Base-by-base conservation (phyloP, 495 filamentous ascomycete species). In the Neurospora intermedia region DNA sequence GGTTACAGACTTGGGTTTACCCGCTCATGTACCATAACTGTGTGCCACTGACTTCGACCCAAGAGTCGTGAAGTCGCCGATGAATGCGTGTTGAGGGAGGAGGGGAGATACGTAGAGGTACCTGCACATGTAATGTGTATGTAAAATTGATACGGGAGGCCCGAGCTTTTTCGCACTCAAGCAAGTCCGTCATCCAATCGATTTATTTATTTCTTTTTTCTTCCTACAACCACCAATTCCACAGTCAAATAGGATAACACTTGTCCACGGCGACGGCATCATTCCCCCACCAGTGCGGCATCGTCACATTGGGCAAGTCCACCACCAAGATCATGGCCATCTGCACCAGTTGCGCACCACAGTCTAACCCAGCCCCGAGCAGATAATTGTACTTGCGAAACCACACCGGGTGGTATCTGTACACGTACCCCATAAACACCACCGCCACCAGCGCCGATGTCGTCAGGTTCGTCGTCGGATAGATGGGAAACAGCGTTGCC, bases 321-420 rank as follows among this genome's bases (percentile, higher is more conserved):
- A 77, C 48, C 0, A 40, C 70, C 20, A 75, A 74, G 71, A 77
- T 74, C 43, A 75, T 72, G 59, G 73, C 43, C 42, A 69, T 39
- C 39, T 39, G 39, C 7, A 39, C 39, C 9, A 75, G 71, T 71
- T 84, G 81, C 54, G 82, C 83, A 4, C 83, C 87, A 54, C 87
- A 86, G 73, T 89, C 87, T 45, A 89, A 76, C 7, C 86, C 87
- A 0, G 81, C 85, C 0, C 83, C 82, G 5, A 88, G 77, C 4
- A 89, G 79, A 71, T 88, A 89, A 45, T 85, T 87, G 71, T 88
- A 89, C 75, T 88, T 84, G 74, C 71, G 39, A 43, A 75, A 77
- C 71, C 75, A 75, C 6, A 43, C 75, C 6, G 46, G 42, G 20
- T 75, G 75, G 43, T 77, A 75, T 5, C 71, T 69, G 20, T 70